Evolutionary conservation across 176 grass and related monocot species (phyloP).

Genomic region (Pontederia crassipes): DNA sequence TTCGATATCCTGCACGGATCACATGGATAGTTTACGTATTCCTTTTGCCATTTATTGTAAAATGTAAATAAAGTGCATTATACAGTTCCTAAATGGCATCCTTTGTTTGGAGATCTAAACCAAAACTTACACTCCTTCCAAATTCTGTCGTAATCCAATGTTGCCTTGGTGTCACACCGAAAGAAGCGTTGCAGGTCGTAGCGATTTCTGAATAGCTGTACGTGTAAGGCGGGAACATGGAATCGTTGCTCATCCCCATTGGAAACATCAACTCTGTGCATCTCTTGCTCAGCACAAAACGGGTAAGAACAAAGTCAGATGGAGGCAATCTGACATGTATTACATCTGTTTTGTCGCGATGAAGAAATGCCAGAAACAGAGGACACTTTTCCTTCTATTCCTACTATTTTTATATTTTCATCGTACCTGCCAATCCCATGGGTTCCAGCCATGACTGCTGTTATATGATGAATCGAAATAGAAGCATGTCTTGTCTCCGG

Average conservation of each 20-base stretch:
- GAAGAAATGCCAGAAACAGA: background rate
- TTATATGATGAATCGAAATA: background rate
- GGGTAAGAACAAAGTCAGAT: background rate
- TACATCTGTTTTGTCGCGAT: background rate
- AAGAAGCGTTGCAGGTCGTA: slow-evolving; percentile 1
- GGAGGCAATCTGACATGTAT: background rate
- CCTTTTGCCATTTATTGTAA: too few relatives aligned
- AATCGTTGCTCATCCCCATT: slow-evolving; percentile 16
- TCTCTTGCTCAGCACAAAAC: slow-evolving; percentile 2
- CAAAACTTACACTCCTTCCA: slow-evolving; percentile 43
- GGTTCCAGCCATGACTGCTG: slow-evolving; percentile 11
- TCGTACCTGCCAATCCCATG: slow-evolving; percentile 35
- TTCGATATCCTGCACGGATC: slow-evolving; percentile 26
- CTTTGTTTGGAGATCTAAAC: too few relatives aligned
- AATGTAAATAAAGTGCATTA: too few relatives aligned
- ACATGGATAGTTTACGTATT: too few relatives aligned
- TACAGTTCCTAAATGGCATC: too few relatives aligned
- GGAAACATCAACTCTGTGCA: slow-evolving; percentile 50
- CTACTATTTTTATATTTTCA: background rate
- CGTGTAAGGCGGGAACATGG: slow-evolving; percentile 23
- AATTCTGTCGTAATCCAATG: slow-evolving; percentile 48
- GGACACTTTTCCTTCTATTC: background rate
- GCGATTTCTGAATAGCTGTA: slow-evolving; percentile 21
- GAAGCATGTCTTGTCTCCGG: background rate
- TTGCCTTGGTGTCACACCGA: slow-evolving; percentile 24